Evolutionary conservation across 1,139 yeast species (phyloP).

Genomic region (Saccharomycopsis hybrid): DNA sequence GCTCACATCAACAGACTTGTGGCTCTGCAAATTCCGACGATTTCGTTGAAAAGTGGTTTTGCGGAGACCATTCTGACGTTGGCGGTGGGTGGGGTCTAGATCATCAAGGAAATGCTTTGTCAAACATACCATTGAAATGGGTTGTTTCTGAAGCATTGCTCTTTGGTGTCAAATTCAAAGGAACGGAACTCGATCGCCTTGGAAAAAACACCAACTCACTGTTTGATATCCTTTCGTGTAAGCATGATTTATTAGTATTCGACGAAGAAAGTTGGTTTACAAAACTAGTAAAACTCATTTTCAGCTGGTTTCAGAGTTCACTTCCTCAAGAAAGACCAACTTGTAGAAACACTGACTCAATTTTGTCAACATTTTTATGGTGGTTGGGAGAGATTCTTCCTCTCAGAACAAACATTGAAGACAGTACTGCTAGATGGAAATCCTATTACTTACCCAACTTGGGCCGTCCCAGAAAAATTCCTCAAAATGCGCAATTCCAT

Average conservation of each 20-base stretch:
- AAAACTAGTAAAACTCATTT: neutral
- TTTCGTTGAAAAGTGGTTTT: constrained; percentile 51
- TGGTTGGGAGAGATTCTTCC: constrained; percentile 59
- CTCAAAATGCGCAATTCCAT: constrained; percentile 42
- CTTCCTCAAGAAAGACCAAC: neutral
- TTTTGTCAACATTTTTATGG: constrained; percentile 37
- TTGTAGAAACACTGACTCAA: neutral
- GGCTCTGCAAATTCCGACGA: constrained; percentile 26
- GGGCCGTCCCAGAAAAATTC: constrained; percentile 45
- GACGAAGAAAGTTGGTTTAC: constrained; percentile 9
- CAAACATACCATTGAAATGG: constrained; percentile 52
- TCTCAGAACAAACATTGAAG: constrained; percentile 43
- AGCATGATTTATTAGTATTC: constrained; percentile 40
- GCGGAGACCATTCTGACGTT: constrained; percentile 61
- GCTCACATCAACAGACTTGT: too few species aligned
- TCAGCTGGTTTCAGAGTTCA: neutral
- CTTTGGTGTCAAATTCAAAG: constrained; percentile 42
- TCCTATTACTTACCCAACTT: constrained; percentile 45
- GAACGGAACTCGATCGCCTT: constrained; percentile 36
- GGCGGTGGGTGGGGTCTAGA: constrained; percentile 59
- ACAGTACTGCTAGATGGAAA: constrained; percentile 41
- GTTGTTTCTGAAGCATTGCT: constrained; percentile 46
- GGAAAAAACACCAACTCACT: constrained; percentile 32
- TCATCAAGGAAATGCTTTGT: constrained; percentile 32
- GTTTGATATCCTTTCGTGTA: constrained; percentile 37